phyloP scores from a whole-genome alignment of 768 basidiomycete genomes.

The Paxillus involutus region DNA sequence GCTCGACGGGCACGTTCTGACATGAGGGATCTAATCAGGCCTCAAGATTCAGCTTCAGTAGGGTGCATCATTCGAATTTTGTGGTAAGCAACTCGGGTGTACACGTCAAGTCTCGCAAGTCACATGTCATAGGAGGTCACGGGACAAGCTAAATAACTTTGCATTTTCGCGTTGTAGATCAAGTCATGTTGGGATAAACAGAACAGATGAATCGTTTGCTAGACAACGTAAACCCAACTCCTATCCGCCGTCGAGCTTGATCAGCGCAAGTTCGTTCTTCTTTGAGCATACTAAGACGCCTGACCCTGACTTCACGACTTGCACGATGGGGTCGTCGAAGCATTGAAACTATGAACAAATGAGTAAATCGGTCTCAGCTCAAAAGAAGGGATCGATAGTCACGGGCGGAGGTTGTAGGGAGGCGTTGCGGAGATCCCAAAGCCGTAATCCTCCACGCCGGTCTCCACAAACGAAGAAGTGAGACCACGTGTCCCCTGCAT shows the following conservation, averaged over 20 bases:
- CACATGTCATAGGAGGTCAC: no score
- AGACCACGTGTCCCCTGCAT: constrained; percentile 28
- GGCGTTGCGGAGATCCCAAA: constrained; percentile 50
- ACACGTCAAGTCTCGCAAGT: no score
- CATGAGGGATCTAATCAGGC: constrained; percentile 13
- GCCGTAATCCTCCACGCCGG: constrained; percentile 38
- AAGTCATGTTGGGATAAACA: no score
- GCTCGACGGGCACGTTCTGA: constrained; percentile 41
- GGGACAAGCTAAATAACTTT: no score
- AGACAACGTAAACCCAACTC: neutral
- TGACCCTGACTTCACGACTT: constrained; percentile 35
- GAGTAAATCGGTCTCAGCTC: neutral
- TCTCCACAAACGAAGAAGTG: constrained; percentile 45
- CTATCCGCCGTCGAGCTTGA: constrained; percentile 23
- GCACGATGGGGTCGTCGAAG: constrained; percentile 37
- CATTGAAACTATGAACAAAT: constrained; percentile 30
- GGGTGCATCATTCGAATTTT: neutral
- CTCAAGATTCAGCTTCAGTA: no score
- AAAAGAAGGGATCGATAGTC: constrained; percentile 1
- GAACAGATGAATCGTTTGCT: neutral
- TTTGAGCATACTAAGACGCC: constrained; percentile 40
- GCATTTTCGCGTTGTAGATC: no score
- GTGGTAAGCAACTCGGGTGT: neutral
- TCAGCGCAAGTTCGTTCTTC: constrained; percentile 33
- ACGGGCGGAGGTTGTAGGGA: constrained; percentile 25